These are phyloP conservation scores for Capronia coronata DNA, from an alignment of 2,329 filamentous ascomycete genomes.

Conservation along the genomic window DNA sequence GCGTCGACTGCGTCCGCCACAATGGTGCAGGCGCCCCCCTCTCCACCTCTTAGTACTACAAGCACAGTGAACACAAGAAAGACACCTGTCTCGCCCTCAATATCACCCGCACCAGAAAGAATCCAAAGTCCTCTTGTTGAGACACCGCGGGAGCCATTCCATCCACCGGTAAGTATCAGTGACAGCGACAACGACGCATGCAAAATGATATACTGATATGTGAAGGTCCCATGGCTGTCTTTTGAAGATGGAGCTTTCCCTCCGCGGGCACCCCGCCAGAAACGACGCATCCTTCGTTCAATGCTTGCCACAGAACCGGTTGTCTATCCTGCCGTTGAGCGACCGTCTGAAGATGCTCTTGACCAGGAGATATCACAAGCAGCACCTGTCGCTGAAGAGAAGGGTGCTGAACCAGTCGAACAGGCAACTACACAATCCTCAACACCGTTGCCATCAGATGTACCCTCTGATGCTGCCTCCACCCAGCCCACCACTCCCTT, in stretches of 20 bases:
- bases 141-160: conserved; percentile 41
- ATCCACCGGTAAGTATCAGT: conserved; percentile 41
- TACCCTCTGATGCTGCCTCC: conserved; percentile 51
- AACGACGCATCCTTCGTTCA: conserved; percentile 38
- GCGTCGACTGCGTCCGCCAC: conserved; percentile 32
- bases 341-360: conserved; percentile 26
- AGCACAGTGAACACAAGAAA: conserved; percentile 26
- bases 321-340: conserved; percentile 49
- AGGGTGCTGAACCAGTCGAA: conserved; percentile 12
- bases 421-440: conserved; percentile 40
- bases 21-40: conserved; percentile 32
- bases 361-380: not conserved
- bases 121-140: conserved; percentile 24
- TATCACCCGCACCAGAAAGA: conserved; percentile 32
- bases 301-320: conserved; percentile 34
- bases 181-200: not conserved
- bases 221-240: conserved; percentile 56
- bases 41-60: conserved; percentile 25
- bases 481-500: conserved; percentile 53
- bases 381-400: conserved; percentile 12
- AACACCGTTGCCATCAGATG: conserved; percentile 53
- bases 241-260: conserved; percentile 51
- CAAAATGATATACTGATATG: conserved; percentile 7
- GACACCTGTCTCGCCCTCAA: conserved; percentile 23
- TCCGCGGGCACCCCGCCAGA: conserved; percentile 43